Evolutionary conservation across 2,329 filamentous ascomycete genomes (phyloP).

Genomic region (Ceratocystis alfenasii): DNA sequence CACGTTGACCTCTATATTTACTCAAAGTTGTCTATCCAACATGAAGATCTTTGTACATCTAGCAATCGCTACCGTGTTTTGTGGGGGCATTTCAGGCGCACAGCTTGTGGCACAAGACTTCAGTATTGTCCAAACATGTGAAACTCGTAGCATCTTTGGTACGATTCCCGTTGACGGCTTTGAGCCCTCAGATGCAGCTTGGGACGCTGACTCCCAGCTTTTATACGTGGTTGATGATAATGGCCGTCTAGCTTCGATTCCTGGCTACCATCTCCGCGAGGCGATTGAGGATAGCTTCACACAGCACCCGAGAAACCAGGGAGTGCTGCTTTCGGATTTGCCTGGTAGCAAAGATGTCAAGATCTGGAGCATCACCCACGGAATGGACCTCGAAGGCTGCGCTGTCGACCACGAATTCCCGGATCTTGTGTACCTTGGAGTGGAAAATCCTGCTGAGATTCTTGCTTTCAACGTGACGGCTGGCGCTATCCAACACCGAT

Average conservation of each 20-base stretch:
- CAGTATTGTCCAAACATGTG: slow-evolving; percentile 6
- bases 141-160: slow-evolving; percentile 15
- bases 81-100: neutral
- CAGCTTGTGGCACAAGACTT: slow-evolving; percentile 16
- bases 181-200: slow-evolving; percentile 21
- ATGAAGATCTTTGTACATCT: slow-evolving; percentile 8
- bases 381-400: slow-evolving; percentile 16
- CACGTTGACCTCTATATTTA: neutral
- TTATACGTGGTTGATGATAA: slow-evolving; percentile 21
- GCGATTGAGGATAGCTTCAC: neutral
- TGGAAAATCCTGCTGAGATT: slow-evolving; percentile 16
- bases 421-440: slow-evolving; percentile 20
- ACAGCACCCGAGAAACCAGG: neutral
- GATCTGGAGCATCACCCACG: slow-evolving; percentile 19
- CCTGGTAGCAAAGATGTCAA: slow-evolving; percentile 10
- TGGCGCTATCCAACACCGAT: slow-evolving; percentile 16
- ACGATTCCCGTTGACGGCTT: slow-evolving; percentile 15
- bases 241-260: slow-evolving; percentile 19
- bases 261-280: slow-evolving; percentile 10
- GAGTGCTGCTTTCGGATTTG: neutral
- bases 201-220: slow-evolving; percentile 14
- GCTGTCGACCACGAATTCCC: slow-evolving; percentile 20
- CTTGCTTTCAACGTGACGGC: slow-evolving; percentile 20
- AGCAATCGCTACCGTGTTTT: neutral
- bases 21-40: neutral